Evolutionary conservation across 805 yeast species (phyloP).

Genomic region (Yamadazyma ubonensis): DNA sequence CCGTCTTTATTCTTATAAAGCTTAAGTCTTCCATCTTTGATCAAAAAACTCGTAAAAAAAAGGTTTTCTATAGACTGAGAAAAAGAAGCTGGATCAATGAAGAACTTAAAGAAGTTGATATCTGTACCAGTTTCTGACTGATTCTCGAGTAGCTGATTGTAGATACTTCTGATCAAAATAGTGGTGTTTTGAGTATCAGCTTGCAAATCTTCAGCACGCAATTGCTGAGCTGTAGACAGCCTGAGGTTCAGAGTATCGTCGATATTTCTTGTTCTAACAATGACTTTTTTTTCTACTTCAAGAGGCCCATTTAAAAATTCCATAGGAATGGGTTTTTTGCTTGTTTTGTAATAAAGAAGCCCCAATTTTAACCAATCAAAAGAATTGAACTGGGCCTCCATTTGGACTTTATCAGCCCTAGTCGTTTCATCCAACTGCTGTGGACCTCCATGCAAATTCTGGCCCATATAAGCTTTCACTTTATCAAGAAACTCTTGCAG

Average conservation of each 20-base stretch:
- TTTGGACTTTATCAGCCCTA: conserved; percentile 13
- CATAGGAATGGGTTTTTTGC: conserved; percentile 47
- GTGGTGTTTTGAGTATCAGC: conserved; percentile 62
- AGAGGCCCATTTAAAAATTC: conserved; percentile 75
- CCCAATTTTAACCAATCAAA: conserved; percentile 65
- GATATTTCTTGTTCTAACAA: conserved; percentile 29
- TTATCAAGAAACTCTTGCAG: conserved; percentile 46
- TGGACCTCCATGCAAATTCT: no score
- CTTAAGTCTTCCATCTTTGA: conserved; percentile 65
- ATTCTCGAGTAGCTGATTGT: conserved; percentile 31
- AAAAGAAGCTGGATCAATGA: conserved; percentile 75
- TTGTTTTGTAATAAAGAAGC: conserved; percentile 44
- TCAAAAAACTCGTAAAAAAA: conserved; percentile 77
- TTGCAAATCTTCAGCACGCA: conserved; percentile 51
- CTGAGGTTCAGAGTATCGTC: conserved; percentile 43
- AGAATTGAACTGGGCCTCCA: conserved; percentile 35
- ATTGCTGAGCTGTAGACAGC: conserved; percentile 53
- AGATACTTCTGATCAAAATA: conserved; percentile 57
- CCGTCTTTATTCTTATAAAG: conserved; percentile 44
- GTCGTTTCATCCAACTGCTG: no score
- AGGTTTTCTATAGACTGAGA: conserved; percentile 80
- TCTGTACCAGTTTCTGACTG: conserved; percentile 25
- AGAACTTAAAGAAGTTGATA: conserved; percentile 61
- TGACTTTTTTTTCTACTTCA: conserved; percentile 53
- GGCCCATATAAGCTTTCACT: conserved; percentile 28